Percentiles rank a stretch among this genome's conserved stretches.
phyloP scores from a whole-genome alignment of 148 eudicot species.

The Camellia granthamiana region DNA sequence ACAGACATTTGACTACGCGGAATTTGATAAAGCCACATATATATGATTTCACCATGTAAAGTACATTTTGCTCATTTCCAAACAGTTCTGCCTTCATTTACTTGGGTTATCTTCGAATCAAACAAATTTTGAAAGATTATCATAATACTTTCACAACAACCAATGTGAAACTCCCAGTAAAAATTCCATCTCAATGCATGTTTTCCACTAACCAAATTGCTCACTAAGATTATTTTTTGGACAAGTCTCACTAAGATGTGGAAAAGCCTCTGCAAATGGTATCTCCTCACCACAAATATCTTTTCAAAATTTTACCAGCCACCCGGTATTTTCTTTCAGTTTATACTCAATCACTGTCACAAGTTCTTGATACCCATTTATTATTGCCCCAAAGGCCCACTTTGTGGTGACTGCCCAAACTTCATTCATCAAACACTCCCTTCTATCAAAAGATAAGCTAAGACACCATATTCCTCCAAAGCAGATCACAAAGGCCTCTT shows the following conservation, averaged over 20 bases:
- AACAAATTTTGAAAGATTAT: background rate
- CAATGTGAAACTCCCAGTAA: background rate
- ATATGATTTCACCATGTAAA: background rate
- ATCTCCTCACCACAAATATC: background rate
- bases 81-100: background rate
- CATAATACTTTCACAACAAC: background rate
- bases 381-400: background rate
- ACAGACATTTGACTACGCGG: background rate
- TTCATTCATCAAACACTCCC: background rate
- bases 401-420: background rate
- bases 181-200: background rate
- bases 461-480: background rate
- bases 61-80: too few relatives aligned
- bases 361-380: background rate
- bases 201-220: background rate
- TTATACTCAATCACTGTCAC: background rate
- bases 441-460: background rate
- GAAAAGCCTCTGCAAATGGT: background rate
- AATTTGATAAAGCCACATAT: background rate
- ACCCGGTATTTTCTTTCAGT: background rate
- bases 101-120: background rate
- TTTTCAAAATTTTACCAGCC: background rate
- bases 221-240: background rate
- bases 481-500: too few relatives aligned
- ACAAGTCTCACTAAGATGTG: background rate